Percentiles rank a stretch among this genome's conserved stretches.
Conservation (phyloP, 805 yeast genomes). For the Brettanomyces nanus region DNA sequence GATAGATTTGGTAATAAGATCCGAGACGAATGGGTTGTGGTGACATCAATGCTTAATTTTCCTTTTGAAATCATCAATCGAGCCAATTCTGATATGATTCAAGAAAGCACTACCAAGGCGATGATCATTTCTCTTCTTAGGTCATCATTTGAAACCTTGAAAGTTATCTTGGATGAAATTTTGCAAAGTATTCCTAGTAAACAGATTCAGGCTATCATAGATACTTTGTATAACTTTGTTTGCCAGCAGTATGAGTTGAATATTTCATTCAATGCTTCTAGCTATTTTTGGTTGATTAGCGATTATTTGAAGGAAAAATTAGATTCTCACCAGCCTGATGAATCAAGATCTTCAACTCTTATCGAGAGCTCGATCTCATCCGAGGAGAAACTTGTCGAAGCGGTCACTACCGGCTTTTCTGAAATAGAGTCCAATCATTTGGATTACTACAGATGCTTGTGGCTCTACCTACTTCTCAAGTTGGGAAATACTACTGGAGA, state of each 20-base stretch:
- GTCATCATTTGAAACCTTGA: slow-evolving; percentile 74
- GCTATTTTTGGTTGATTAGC: slow-evolving; percentile 88
- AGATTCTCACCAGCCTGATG: not conserved
- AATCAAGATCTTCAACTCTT: not conserved
- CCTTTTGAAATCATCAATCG: slow-evolving; percentile 42
- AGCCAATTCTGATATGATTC: slow-evolving; percentile 15
- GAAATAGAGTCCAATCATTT: not conserved
- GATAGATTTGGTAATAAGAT: slow-evolving; percentile 67
- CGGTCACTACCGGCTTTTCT: slow-evolving; percentile 5
- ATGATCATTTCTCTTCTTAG: slow-evolving; percentile 46
- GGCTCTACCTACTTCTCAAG: slow-evolving; percentile 58
- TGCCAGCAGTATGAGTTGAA: slow-evolving; percentile 68
- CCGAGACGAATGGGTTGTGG: slow-evolving; percentile 57
- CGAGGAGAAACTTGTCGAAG: slow-evolving; percentile 13
- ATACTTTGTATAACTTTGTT: slow-evolving; percentile 65
- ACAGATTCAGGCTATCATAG: slow-evolving; percentile 59
- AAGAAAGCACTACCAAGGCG: slow-evolving; percentile 32
- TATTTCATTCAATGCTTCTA: slow-evolving; percentile 83
- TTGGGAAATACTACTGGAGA: slow-evolving; percentile 60
- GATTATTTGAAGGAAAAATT: slow-evolving; percentile 49
- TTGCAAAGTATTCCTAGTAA: slow-evolving; percentile 59
- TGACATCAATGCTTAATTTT: slow-evolving; percentile 52
- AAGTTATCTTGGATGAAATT: slow-evolving; percentile 80
- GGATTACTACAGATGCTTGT: slow-evolving; percentile 32
- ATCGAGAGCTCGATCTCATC: slow-evolving; percentile 15